These are phyloP conservation scores for Phytopythium ostracodes DNA, from an alignment of 352 stramenopile genomes.

Conservation along the genomic window DNA sequence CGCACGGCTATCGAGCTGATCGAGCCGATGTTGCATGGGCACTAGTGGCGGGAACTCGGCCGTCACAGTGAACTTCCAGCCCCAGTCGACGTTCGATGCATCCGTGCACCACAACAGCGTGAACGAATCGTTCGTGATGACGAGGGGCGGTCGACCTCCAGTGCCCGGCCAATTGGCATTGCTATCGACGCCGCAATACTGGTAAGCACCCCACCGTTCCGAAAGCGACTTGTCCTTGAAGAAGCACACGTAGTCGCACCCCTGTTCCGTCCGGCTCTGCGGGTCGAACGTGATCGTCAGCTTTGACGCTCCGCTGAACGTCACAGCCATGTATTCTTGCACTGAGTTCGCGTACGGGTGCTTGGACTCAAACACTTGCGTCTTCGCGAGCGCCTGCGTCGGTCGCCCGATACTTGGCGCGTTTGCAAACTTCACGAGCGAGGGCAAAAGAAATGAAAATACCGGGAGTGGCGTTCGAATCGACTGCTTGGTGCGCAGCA, in stretches of 20 bases:
- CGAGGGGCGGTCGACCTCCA: slow-evolving; percentile 47
- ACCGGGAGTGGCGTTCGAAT: slow-evolving; percentile 7
- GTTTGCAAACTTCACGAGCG: slow-evolving; percentile 43
- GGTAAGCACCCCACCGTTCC: slow-evolving; percentile 52
- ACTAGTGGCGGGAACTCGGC: slow-evolving; percentile 49
- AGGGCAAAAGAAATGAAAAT: slow-evolving; percentile 23
- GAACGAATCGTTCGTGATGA: slow-evolving; percentile 78
- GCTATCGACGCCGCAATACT: slow-evolving; percentile 65
- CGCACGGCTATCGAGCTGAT: slow-evolving; percentile 55
- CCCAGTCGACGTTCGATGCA: slow-evolving; percentile 86
- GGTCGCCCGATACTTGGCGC: slow-evolving; percentile 32
- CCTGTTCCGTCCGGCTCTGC: slow-evolving; percentile 54
- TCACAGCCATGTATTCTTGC: slow-evolving; percentile 76
- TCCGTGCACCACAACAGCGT: slow-evolving; percentile 84
- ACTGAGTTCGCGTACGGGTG: slow-evolving; percentile 84
- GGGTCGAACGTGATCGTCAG: slow-evolving; percentile 75
- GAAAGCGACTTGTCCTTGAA: slow-evolving; percentile 76
- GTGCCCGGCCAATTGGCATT: slow-evolving; percentile 80
- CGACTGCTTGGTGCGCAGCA: slow-evolving; percentile 24
- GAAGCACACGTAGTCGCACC: slow-evolving; percentile 83
- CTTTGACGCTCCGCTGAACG: slow-evolving; percentile 57
- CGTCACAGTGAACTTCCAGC: slow-evolving; percentile 75
- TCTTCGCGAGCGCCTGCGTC: slow-evolving; percentile 43
- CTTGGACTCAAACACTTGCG: slow-evolving; percentile 76
- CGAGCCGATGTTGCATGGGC: slow-evolving; percentile 39